Evolutionary conservation across 179 eudicot species (phyloP).

Genomic region (Silene coronaria): DNA sequence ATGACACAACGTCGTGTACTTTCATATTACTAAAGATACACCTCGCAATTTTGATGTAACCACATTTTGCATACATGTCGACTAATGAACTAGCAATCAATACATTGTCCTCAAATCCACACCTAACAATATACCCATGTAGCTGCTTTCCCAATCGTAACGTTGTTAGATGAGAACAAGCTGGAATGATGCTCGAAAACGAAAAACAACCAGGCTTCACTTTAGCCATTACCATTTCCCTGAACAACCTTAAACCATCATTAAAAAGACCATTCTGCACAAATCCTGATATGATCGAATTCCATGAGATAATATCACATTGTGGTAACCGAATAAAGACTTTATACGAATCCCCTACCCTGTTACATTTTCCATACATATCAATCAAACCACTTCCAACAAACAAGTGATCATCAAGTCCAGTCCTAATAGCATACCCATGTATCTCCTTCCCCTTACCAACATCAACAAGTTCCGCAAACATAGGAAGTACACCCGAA

Average conservation of each 20-base stretch:
- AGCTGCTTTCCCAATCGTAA: constrained; percentile 67
- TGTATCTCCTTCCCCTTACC: constrained; percentile 70
- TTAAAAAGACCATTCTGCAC: constrained; percentile 78
- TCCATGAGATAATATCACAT: constrained; percentile 62
- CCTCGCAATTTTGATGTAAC: constrained; percentile 51
- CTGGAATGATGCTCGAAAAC: constrained; percentile 78
- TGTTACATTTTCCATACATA: constrained; percentile 75
- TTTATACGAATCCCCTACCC: constrained; percentile 43
- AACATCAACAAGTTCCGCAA: constrained; percentile 52
- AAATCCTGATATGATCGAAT: constrained; percentile 62
- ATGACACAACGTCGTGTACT: constrained; percentile 56
- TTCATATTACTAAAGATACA: constrained; percentile 51
- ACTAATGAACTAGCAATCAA: constrained; percentile 73
- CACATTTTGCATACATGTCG: constrained; percentile 92
- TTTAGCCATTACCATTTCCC: constrained; percentile 56
- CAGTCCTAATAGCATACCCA: constrained; percentile 60
- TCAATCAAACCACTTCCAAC: constrained; percentile 72
- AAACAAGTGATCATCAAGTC: constrained; percentile 42
- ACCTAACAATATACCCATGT: constrained; percentile 56
- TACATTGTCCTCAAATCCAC: constrained; percentile 52
- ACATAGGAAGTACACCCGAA: constrained; percentile 64
- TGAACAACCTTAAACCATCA: constrained; percentile 59
- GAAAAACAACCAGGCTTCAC: constrained; percentile 51
- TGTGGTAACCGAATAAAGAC: constrained; percentile 46
- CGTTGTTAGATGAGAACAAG: constrained; percentile 73